phyloP scores from a whole-genome alignment of 352 stramenopile species.

The Saprolegnia parasitica region DNA sequence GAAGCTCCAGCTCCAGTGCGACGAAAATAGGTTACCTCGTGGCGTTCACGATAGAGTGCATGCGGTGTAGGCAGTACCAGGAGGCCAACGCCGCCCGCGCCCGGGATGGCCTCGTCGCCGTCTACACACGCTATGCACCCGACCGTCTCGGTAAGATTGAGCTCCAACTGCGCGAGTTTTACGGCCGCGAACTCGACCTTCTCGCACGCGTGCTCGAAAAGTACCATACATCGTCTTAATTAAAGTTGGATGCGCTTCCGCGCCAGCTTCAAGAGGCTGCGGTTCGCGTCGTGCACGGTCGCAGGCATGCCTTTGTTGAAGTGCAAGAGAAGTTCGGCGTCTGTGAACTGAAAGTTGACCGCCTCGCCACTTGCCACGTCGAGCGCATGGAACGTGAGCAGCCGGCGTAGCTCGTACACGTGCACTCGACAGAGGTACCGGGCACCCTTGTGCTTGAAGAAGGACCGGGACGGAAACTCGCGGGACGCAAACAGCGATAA shows the following conservation, averaged over 20 bases:
- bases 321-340: slow-evolving; percentile 8
- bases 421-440: slow-evolving; percentile 21
- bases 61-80: slow-evolving; percentile 33
- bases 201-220: slow-evolving; percentile 45
- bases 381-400: slow-evolving; percentile 24
- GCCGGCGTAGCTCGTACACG: slow-evolving; percentile 22
- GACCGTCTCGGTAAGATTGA: slow-evolving; percentile 51
- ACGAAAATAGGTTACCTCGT: background rate
- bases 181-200: slow-evolving; percentile 43
- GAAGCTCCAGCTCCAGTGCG: slow-evolving; percentile 31
- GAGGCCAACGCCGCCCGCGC: slow-evolving; percentile 29
- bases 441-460: slow-evolving; percentile 12
- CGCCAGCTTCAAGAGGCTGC: slow-evolving; percentile 22
- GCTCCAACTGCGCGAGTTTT: slow-evolving; percentile 47
- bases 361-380: slow-evolving; percentile 4
- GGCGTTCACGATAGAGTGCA: background rate
- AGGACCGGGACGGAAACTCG: background rate
- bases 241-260: slow-evolving; percentile 27
- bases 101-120: slow-evolving; percentile 33
- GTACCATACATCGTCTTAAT: slow-evolving; percentile 33
- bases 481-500: slow-evolving; percentile 5
- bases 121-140: slow-evolving; percentile 48
- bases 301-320: background rate
- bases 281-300: background rate
- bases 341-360: slow-evolving; percentile 27